phyloP scores from a whole-genome alignment of 176 grass and related monocot species.

The Melocanna baccifera region DNA sequence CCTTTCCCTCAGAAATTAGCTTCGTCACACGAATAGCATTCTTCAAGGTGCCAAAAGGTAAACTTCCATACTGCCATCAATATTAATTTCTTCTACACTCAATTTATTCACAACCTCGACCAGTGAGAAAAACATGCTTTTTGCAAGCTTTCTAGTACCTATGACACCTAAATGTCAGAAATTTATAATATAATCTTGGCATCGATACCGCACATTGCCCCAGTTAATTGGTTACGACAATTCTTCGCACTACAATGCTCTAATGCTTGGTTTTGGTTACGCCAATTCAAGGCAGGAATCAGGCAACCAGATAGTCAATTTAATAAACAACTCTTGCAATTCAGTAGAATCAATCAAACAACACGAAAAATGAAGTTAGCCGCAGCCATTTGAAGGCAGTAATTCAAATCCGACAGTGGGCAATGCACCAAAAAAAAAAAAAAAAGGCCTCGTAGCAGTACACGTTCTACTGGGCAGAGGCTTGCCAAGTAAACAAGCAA shows the following conservation, averaged over 20 bases:
- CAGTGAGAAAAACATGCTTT: not conserved
- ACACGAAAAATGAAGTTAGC: not conserved
- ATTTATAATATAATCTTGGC: not conserved
- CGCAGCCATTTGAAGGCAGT: not conserved
- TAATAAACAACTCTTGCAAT: not conserved
- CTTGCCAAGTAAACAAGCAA: too few species aligned
- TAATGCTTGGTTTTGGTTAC: not conserved
- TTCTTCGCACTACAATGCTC: not conserved
- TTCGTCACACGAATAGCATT: not conserved
- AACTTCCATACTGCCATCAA: not conserved
- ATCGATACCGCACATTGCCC: not conserved
- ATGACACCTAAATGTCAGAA: not conserved
- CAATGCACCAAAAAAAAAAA: not conserved
- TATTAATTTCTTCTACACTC: not conserved
- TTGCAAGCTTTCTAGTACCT: not conserved
- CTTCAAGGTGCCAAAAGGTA: not conserved
- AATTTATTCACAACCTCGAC: not conserved
- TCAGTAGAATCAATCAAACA: not conserved
- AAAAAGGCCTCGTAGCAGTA: not conserved
- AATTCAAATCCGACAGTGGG: not conserved
- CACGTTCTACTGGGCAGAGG: not conserved
- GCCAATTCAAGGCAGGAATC: not conserved
- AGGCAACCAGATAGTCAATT: not conserved
- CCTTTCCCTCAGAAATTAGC: not conserved
- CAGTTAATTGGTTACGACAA: not conserved